Conservation (phyloP, 2,329 filamentous ascomycete species). For the Fusarium coicis region DNA sequence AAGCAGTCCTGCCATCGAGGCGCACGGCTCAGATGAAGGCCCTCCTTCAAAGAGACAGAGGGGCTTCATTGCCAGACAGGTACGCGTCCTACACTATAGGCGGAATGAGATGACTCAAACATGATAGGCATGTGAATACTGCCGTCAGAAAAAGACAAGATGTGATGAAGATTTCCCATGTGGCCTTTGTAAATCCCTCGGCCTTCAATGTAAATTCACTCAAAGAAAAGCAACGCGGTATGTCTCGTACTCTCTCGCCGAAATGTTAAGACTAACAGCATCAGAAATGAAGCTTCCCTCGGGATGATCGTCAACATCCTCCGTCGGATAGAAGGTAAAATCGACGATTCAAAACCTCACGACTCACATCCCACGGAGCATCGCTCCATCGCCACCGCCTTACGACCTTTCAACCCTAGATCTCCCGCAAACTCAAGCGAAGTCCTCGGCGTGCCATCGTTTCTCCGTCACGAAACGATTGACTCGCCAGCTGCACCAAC, state of each 20-base stretch:
- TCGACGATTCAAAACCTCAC: constrained; percentile 11
- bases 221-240: constrained; percentile 30
- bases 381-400: not conserved
- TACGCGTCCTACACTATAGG: too few species aligned
- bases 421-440: constrained; percentile 34
- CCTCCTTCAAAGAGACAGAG: constrained; percentile 24
- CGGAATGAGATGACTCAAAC: not conserved
- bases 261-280: not conserved
- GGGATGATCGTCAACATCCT: constrained; percentile 37
- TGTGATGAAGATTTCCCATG: constrained; percentile 36
- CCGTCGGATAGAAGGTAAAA: constrained; percentile 35
- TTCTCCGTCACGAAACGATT: constrained; percentile 7
- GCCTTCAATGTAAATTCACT: constrained; percentile 20
- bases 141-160: constrained; percentile 33
- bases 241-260: accelerated
- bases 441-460: constrained; percentile 20
- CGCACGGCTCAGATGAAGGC: constrained; percentile 15
- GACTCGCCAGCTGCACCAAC: not conserved
- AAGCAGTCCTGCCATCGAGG: constrained; percentile 3
- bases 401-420: constrained; percentile 5
- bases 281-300: constrained; percentile 27
- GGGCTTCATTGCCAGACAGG: constrained; percentile 34
- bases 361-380: not conserved
- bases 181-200: constrained; percentile 22
- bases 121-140: constrained; percentile 33